Percentiles rank a stretch among this genome's conserved stretches.
These are phyloP conservation scores for Zymoseptoria ardabiliae DNA, from an alignment of 2,329 filamentous ascomycete genomes.

Conservation along the genomic window DNA sequence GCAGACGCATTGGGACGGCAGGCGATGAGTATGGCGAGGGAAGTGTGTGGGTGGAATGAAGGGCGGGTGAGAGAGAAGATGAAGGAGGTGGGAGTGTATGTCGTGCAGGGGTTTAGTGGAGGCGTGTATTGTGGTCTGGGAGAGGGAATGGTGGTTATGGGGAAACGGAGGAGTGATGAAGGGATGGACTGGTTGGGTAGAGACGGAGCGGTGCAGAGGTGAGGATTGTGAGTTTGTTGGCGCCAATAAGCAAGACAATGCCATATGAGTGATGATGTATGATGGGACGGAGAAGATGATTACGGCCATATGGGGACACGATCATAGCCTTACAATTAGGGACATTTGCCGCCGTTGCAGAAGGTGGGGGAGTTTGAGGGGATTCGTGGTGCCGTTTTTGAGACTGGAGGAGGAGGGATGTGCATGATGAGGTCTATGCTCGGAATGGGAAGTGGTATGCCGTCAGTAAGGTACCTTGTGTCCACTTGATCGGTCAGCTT, in stretches of 20 bases:
- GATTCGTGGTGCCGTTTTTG: constrained; percentile 20
- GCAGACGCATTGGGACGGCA: constrained; percentile 49
- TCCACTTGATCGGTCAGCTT: neutral
- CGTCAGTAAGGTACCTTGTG: too few species aligned
- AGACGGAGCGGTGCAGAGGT: constrained; percentile 10
- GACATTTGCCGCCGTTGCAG: constrained; percentile 27
- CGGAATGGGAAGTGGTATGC: neutral
- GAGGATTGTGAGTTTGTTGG: constrained; percentile 13
- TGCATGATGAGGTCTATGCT: neutral
- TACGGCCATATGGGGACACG: constrained; percentile 14
- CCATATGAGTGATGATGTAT: constrained; percentile 13
- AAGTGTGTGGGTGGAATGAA: constrained; percentile 55
- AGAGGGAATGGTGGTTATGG: constrained; percentile 46
- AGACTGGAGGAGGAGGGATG: neutral
- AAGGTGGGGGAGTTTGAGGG: constrained; percentile 17
- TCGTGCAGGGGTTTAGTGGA: constrained; percentile 55
- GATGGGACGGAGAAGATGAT: constrained; percentile 16
- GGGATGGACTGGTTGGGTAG: constrained; percentile 6
- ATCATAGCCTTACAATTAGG: neutral
- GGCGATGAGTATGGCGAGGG: constrained; percentile 46
- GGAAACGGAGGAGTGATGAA: constrained; percentile 12
- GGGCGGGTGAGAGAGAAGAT: constrained; percentile 56
- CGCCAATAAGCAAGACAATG: constrained; percentile 21
- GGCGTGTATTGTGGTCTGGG: constrained; percentile 59
- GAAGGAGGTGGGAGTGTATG: constrained; percentile 52